Conservation (phyloP, 305 asterid species). For the Lippia alba region DNA sequence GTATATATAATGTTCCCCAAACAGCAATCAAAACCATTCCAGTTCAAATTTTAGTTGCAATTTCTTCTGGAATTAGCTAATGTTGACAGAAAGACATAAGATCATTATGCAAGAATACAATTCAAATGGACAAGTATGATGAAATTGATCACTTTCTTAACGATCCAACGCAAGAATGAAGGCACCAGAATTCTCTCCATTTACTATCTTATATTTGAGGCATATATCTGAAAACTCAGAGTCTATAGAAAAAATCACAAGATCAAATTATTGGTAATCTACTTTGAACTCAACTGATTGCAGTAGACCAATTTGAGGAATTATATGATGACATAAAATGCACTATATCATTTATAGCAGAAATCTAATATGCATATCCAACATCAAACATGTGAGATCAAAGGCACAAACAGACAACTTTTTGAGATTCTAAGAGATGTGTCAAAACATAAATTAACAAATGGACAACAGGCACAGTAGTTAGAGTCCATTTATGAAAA, state of each 20-base stretch:
- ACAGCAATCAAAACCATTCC: neutral
- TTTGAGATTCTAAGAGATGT: slow-evolving; percentile 1
- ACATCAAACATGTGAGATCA: neutral
- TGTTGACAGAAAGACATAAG: neutral
- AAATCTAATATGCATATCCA: neutral
- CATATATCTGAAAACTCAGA: slow-evolving; percentile 15
- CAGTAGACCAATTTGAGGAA: neutral
- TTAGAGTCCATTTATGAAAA: neutral
- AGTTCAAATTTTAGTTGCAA: neutral
- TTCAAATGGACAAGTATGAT: neutral
- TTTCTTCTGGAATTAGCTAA: slow-evolving; percentile 18
- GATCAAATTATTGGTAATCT: neutral
- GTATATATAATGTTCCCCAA: neutral
- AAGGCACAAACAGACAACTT: neutral
- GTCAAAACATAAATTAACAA: neutral
- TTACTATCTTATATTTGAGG: slow-evolving; percentile 9
- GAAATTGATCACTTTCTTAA: slow-evolving; percentile 5
- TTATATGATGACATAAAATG: slow-evolving; percentile 6
- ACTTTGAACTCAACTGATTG: neutral
- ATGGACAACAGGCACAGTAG: slow-evolving; percentile 6
- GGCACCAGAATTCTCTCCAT: neutral
- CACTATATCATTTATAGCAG: neutral
- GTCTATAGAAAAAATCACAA: neutral
- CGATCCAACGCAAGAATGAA: slow-evolving; percentile 10
- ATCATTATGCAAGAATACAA: slow-evolving; percentile 6